These are phyloP conservation scores for Camellia lanceoleosa DNA, from an alignment of 148 eudicot species.

Conservation along the genomic window DNA sequence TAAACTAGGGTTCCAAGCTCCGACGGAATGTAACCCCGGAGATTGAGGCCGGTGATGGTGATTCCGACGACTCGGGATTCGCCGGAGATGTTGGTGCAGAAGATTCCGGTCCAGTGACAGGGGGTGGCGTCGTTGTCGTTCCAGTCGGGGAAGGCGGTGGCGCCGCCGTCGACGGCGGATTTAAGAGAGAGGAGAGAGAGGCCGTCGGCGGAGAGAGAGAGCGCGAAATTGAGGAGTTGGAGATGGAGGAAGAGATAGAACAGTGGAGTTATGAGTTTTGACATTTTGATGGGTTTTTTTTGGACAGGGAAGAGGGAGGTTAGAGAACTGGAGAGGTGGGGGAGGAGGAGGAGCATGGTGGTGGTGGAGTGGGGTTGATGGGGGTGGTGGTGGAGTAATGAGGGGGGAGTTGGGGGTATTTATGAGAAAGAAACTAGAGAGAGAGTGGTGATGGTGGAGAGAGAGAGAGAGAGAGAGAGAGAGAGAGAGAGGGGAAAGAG, in stretches of 20 bases:
- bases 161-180: conserved; percentile 64
- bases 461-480: not conserved
- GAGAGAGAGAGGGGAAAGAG: not conserved
- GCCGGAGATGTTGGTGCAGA: conserved; percentile 48
- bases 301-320: not conserved
- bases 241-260: not conserved
- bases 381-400: not conserved
- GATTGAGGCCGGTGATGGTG: conserved; percentile 53
- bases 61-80: conserved; percentile 60
- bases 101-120: conserved; percentile 75
- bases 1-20: conserved; percentile 64
- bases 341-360: not conserved
- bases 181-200: conserved; percentile 77
- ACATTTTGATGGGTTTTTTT: not conserved
- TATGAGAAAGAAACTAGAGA: conserved; percentile 30
- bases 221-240: not conserved
- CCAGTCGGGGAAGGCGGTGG: conserved; percentile 68
- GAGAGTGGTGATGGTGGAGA: too few species aligned
- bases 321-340: too few species aligned
- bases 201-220: conserved; percentile 68
- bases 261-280: not conserved
- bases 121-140: conserved; percentile 52
- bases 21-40: conserved; percentile 85
- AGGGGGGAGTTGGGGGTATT: conserved; percentile 35
- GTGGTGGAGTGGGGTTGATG: conserved; percentile 24